Evolutionary conservation across 306 rosid species (phyloP), one percentile per base, ranked within the genome.

Genomic region (Neltuma alba): DNA sequence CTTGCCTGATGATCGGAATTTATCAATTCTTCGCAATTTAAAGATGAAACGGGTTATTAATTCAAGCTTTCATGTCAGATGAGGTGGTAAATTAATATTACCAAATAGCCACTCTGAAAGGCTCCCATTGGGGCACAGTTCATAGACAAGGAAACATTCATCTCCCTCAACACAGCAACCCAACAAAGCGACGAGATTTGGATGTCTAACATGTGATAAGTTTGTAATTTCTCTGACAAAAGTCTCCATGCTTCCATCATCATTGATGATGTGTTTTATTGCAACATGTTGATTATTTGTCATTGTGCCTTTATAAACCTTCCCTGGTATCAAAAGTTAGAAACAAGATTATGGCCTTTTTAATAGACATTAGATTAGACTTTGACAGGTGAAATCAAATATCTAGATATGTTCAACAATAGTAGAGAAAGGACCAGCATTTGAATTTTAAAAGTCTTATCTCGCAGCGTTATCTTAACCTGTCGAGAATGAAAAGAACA

Each of bases 81-180:
- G 37, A 50, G 80, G n/a, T 30, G 55, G 70, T 25, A 47, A 36
- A 67, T 13, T 4, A 76, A 69, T 37, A 13, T 72, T 85, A 91
- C 92, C 92, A 82, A 91, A 88, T 68, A 91, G 77, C 93, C 93
- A 89, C 65, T 91, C 91, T 50, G 92, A 85, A 52, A 89, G 88
- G 84, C 67, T 88, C 12, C 91, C 91, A 64, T 88, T 85, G 50
- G 84, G 88, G 42, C 92, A 91, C 33, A 88, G 80, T 79, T 91
- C 97, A 84, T 91, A 91, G 73, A 89, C 84, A 34, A 91, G 89
- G 88, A 89, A 89, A 72, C 84, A 80, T 70, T 82, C 89, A 85
- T 89, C 93, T 65, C 30, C 71, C 21, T 77, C 79, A 54, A 81
- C 81, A 65, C 90, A 82, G 75, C 57, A 83, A 34, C 93, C 91